A percentile compares a stretch with the other conserved stretches of the same genome.
Evolutionary conservation across 1,139 yeast species (phyloP).

Genomic region (Hyphopichia fennica): DNA sequence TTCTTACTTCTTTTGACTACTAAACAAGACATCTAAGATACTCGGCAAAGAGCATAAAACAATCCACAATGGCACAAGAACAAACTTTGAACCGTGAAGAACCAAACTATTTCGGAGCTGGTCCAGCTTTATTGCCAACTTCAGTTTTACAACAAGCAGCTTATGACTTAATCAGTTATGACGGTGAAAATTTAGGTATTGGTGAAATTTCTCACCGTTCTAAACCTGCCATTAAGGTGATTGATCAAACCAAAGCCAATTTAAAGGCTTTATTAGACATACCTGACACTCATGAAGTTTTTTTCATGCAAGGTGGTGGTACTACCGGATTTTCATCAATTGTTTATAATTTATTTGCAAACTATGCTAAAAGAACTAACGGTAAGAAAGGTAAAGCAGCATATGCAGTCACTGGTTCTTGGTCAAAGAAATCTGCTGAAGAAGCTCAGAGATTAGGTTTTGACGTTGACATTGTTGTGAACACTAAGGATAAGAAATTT

Average conservation of each 20-base stretch:
- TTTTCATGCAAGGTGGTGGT: constrained; percentile 97
- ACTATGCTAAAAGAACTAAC: constrained; percentile 58
- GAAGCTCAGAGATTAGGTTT: constrained; percentile 86
- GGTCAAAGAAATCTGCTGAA: constrained; percentile 86
- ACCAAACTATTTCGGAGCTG: constrained; percentile 93
- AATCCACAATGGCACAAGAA: constrained; percentile 1
- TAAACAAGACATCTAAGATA: too few relatives aligned
- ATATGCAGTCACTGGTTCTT: constrained; percentile 86
- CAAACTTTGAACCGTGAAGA: constrained; percentile 56
- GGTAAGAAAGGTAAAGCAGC: constrained; percentile 80
- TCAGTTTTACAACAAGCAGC: constrained; percentile 86
- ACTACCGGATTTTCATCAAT: constrained; percentile 91
- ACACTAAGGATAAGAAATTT: constrained; percentile 65
- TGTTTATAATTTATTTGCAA: constrained; percentile 79
- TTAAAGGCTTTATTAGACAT: constrained; percentile 62
- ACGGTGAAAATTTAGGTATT: constrained; percentile 73
- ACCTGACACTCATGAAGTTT: constrained; percentile 92
- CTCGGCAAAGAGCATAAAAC: not conserved
- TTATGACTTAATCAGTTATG: constrained; percentile 68
- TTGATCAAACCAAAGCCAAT: constrained; percentile 72
- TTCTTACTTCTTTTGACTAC: not conserved
- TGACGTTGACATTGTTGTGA: constrained; percentile 67
- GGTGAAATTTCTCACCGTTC: constrained; percentile 98
- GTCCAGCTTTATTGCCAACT: constrained; percentile 91
- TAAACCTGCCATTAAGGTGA: constrained; percentile 71